Evolutionary conservation across 768 basidiomycete genomes (phyloP).

Genomic region (Trametes maxima): DNA sequence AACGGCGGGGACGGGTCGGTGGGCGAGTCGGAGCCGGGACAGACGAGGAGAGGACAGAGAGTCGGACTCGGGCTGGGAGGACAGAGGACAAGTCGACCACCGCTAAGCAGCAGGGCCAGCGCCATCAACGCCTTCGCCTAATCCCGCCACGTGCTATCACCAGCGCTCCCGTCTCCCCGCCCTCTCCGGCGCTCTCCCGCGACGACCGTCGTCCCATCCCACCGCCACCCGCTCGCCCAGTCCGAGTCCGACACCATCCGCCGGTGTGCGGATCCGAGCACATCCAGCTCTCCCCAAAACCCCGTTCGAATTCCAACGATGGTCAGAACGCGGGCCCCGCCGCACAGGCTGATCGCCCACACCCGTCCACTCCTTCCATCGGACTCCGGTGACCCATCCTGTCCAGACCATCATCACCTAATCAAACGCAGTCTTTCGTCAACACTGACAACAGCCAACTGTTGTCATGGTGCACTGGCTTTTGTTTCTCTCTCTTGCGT

Average conservation of each 20-base stretch:
- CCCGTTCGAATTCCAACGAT: not conserved
- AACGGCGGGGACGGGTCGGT: too few species aligned
- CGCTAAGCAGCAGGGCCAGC: not conserved
- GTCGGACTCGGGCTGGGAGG: too few species aligned
- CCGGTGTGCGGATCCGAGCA: not conserved
- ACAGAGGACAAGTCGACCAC: not conserved
- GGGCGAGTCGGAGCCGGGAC: too few species aligned
- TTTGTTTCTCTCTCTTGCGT: not conserved
- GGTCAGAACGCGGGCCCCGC: not conserved
- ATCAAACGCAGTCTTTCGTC: not conserved
- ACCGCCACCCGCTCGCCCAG: not conserved
- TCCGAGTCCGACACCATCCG: not conserved
- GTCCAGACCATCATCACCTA: constrained; percentile 4
- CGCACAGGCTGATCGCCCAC: not conserved
- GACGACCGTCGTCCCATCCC: not conserved
- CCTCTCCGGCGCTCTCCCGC: not conserved
- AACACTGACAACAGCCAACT: not conserved
- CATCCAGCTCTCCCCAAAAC: not conserved
- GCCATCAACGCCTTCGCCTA: not conserved
- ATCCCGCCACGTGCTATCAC: constrained; percentile 8
- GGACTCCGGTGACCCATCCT: not conserved
- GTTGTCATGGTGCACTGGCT: constrained; percentile 13
- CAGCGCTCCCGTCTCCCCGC: not conserved
- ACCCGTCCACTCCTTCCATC: not conserved
- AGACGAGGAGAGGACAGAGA: constrained; percentile 1